Percentiles rank a stretch among this genome's conserved stretches.
Evolutionary conservation across 2,329 filamentous ascomycete species (phyloP).

Genomic region (Colletotrichum navitas): DNA sequence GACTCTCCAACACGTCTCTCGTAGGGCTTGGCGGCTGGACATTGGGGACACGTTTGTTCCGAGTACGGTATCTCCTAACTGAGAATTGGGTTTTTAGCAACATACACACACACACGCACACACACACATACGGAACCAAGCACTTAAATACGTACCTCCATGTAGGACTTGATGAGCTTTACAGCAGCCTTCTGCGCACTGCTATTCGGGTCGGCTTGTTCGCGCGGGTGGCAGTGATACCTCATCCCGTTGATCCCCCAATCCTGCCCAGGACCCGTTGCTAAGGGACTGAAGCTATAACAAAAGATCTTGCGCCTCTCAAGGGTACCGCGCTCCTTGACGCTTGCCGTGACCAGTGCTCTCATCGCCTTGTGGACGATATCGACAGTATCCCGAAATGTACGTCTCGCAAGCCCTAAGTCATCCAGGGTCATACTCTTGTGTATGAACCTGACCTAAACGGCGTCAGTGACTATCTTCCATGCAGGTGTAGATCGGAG

Average conservation of each 20-base stretch:
- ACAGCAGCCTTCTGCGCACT: constrained; percentile 6
- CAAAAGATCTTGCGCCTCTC: background rate
- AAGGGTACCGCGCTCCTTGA: background rate
- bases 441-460: constrained; percentile 1
- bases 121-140: background rate
- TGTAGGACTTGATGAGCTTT: background rate
- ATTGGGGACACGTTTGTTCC: background rate
- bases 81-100: background rate
- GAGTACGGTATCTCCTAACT: background rate
- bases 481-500: too few species aligned
- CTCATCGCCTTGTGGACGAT: background rate
- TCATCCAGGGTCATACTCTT: background rate
- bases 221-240: background rate
- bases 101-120: background rate
- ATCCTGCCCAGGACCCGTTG: background rate
- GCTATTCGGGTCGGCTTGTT: background rate
- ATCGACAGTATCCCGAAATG: background rate
- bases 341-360: background rate
- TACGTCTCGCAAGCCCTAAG: constrained; percentile 3
- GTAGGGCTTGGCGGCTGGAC: background rate
- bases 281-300: background rate
- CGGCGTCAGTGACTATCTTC: background rate
- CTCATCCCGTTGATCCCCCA: background rate
- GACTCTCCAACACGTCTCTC: background rate
- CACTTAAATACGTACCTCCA: background rate